phyloP scores from a whole-genome alignment of 2,329 filamentous ascomycete species.

The Rasamsonia emersonii region DNA sequence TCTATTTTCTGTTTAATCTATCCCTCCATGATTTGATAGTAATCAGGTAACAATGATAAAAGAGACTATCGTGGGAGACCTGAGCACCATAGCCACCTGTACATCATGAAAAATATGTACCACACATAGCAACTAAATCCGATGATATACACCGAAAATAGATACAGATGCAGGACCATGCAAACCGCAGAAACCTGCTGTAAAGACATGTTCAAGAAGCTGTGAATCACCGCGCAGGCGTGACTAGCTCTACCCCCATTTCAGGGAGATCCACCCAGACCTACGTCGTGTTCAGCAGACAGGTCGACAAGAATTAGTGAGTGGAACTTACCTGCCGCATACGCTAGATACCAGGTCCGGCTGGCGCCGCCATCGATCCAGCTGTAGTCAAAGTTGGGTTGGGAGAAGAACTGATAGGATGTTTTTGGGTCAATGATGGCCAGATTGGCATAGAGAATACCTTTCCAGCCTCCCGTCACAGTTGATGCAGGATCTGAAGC shows the following conservation, averaged over 20 bases:
- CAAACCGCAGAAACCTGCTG: too few relatives aligned
- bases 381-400: slow-evolving; percentile 53
- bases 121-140: too few relatives aligned
- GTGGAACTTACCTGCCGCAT: slow-evolving; percentile 55
- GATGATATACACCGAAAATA: too few relatives aligned
- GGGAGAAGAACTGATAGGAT: slow-evolving; percentile 68
- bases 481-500: slow-evolving; percentile 48
- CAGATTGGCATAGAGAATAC: slow-evolving; percentile 73
- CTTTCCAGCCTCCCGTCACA: slow-evolving; percentile 72
- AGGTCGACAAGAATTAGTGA: slow-evolving; percentile 3
- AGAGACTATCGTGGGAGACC: too few relatives aligned
- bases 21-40: too few relatives aligned
- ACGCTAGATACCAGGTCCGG: slow-evolving; percentile 76
- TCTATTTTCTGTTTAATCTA: too few relatives aligned
- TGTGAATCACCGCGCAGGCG: too few relatives aligned
- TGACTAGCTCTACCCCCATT: neutral
- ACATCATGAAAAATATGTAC: too few relatives aligned
- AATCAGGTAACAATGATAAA: too few relatives aligned
- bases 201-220: slow-evolving; percentile 5
- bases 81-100: too few relatives aligned
- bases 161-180: too few relatives aligned
- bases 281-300: slow-evolving; percentile 1
- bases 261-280: slow-evolving; percentile 1
- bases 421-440: slow-evolving; percentile 63
- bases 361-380: slow-evolving; percentile 71